phyloP scores from a whole-genome alignment of 106 monocot species.

The Dendrobium officinale region DNA sequence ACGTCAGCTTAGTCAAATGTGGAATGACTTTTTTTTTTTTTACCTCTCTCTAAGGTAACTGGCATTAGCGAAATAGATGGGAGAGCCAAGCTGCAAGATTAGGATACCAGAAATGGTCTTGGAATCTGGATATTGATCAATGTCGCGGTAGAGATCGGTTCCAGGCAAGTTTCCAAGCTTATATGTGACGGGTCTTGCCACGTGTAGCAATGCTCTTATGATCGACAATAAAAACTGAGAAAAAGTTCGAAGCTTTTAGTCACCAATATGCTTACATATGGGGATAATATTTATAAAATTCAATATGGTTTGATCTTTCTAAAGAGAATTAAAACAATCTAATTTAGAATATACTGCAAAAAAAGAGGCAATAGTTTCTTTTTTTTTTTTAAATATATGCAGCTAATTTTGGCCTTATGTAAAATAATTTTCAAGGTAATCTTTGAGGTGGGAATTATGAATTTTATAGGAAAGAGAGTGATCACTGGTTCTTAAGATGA shows the following conservation, averaged over 20 bases:
- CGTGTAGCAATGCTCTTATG: conserved; percentile 48
- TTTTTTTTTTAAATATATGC: no score
- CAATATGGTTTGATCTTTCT: no score
- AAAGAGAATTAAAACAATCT: no score
- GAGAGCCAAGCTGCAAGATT: conserved; percentile 42
- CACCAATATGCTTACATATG: no score
- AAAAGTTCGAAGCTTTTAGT: neutral
- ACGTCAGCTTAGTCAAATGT: neutral
- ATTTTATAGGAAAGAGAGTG: no score
- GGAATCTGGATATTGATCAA: conserved; percentile 51
- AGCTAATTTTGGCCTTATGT: no score
- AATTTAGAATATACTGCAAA: no score
- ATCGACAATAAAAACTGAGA: conserved; percentile 57
- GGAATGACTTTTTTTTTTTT: neutral
- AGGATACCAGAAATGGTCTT: conserved; percentile 30
- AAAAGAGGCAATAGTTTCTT: no score
- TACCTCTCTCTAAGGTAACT: conserved; percentile 51
- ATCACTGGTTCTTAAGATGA: no score
- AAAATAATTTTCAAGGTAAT: no score
- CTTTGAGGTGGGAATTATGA: no score
- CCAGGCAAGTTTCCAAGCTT: conserved; percentile 47
- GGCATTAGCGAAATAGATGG: conserved; percentile 48
- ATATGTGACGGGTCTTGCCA: conserved; percentile 67
- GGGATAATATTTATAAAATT: no score
- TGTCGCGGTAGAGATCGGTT: conserved; percentile 37